Conservation (phyloP, 108 stramenopile genomes). For the Discostella stelligeroides region DNA sequence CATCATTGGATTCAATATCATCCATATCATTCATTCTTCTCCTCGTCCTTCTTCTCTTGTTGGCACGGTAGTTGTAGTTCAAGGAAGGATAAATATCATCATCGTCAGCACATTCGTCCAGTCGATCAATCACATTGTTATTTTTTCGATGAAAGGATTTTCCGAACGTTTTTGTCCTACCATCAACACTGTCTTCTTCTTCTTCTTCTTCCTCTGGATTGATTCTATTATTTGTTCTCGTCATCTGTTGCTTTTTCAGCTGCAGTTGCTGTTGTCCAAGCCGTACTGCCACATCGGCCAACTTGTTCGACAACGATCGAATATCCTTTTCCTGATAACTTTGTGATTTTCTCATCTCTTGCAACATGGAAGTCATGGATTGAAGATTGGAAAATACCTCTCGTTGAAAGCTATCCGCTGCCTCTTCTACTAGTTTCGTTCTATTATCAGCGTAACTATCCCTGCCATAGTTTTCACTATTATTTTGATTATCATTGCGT, state of each 20-base stretch:
- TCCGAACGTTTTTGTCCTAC: background rate
- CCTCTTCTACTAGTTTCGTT: background rate
- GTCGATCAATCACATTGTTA: background rate
- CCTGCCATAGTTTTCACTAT: background rate
- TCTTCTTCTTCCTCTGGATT: too few species aligned
- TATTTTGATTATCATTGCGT: too few species aligned
- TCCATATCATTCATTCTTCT: background rate
- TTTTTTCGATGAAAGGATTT: background rate
- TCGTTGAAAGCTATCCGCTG: background rate
- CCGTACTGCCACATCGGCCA: background rate
- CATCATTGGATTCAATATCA: background rate
- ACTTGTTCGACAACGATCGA: background rate
- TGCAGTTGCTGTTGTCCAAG: background rate
- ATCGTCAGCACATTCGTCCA: background rate
- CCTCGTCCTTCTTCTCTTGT: background rate
- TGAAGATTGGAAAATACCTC: background rate
- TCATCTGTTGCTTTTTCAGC: background rate
- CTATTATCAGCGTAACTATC: background rate
- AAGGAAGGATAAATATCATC: background rate
- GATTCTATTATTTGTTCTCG: too few species aligned
- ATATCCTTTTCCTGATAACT: background rate
- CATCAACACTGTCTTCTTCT: background rate
- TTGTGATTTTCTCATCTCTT: slow-evolving; percentile 2
- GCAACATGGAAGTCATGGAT: background rate
- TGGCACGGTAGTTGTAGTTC: too few species aligned